Evolutionary conservation across 345 rosid genomes (phyloP), one percentile per base, ranked within the genome.

Genomic region (Odontarrhena argentea): DNA sequence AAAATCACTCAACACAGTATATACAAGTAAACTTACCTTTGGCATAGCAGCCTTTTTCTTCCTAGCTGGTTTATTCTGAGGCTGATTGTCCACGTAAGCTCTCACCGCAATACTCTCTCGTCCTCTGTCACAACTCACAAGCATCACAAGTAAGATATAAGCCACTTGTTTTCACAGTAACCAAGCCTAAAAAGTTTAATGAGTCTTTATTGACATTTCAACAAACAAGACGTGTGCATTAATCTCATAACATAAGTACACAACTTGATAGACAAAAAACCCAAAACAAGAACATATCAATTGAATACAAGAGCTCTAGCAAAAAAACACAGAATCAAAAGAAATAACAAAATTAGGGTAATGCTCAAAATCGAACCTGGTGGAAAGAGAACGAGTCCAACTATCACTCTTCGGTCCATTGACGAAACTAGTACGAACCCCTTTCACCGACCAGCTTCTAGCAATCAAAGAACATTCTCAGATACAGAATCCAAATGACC

Each of bases 321-420:
- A 53, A 15, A 9, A 14, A 35, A 15, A 42, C 1, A 22, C 15
- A 49, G 37, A 34, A 28, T 5, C 40, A 11, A 22, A 53, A 67
- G 54, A 47, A 15, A 12, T 3, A 12, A 10, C 6, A 44, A 25
- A 53, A 34, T 64, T 2, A 37, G 43, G 63, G 35, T 44, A 5
- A 52, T 5, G 38, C 22, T 67, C 8, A 53, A 46, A 67, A 74
- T 26, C 26, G 11, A 45, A 94, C 99, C 97, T 91, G 78, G 84
- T 87, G 60, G 99, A 94, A 66, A 94, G 95, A 1, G 96, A 80
- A 45, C 95, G 92, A 75, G 87, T 80, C 99, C 97, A 88, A 79
- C 97, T 94, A 70, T 82, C 57, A 65, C 97, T 81, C 86, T 85
- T 84, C 0, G 50, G 69, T 47, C 77, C 80, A 35, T 66, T 82